Evolutionary conservation across 371 early-diverging fungal genomes (phyloP), one percentile per base, ranked within the genome.

Genomic region (Smittium mucronatum): DNA sequence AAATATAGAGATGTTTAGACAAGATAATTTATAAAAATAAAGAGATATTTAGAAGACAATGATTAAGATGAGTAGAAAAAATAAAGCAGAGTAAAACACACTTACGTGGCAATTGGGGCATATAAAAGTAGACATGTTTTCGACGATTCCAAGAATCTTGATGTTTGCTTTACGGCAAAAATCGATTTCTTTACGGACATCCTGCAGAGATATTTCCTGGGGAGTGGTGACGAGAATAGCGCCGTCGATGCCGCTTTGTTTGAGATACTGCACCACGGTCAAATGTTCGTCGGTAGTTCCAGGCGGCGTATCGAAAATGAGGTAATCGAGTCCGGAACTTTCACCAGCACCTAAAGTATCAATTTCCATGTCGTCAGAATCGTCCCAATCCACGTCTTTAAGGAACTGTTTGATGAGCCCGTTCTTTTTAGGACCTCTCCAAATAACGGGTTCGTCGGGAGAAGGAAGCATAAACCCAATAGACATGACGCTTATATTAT

Each of bases 201-300:
- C 99, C 77, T 90, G 91, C 8, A 99, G 76, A 0, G 99, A 89
- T 0, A 99, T 87, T 71, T 98, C 98, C 77, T 98, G 98, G 28
- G 99, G 97, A 0, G 99, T 99, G 0, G 99, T 98, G 28, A 99
- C 91, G 21, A 99, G 70, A 58, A 99, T 84, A 28, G 97, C 97
- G 1, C 97, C 96, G 58, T 87, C 87, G 68, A 94, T 89, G 1
- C 87, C 88, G 64, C 85, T 80, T 30, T 89, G 88, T 68, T 89
- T 87, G 31, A 95, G 80, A 72, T 87, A 87, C 70, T 89, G 85
- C 0, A 87, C 90, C 2, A 92, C 82, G 15, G 90, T 92, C 33
- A 98, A 78, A 77, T 99, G 99, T 76, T 99, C 99, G 79, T 99
- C 99, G 1, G 95, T 91, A 0, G 99, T 95, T 36, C 99, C 99